Conservation (phyloP, 2,329 filamentous ascomycete genomes). For the Fusarium sp. region DNA sequence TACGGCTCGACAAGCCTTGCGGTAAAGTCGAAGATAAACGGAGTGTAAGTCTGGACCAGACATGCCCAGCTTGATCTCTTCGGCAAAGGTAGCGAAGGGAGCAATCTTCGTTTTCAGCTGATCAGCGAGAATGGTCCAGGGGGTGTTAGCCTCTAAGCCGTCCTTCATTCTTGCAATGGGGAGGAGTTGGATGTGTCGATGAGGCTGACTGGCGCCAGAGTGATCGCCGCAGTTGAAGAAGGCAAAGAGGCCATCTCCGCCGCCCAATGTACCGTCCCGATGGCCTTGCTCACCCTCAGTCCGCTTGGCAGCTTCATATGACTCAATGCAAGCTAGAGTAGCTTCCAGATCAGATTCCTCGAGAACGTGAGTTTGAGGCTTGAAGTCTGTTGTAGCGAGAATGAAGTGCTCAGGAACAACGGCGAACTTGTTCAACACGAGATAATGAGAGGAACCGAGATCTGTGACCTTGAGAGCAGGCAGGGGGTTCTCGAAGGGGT, state of each 20-base stretch:
- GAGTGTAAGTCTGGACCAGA: constrained; percentile 55
- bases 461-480: constrained; percentile 65
- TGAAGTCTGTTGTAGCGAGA: constrained; percentile 73
- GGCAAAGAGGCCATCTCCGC: constrained; percentile 64
- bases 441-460: constrained; percentile 68
- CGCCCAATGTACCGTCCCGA: constrained; percentile 8
- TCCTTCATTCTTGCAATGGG: constrained; percentile 73
- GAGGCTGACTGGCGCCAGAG: constrained; percentile 79
- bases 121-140: constrained; percentile 66
- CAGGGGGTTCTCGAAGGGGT: constrained; percentile 75
- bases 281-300: constrained; percentile 6
- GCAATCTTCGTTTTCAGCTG: constrained; percentile 49
- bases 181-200: constrained; percentile 79
- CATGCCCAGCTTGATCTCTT: constrained; percentile 54
- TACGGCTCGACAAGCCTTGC: constrained; percentile 58
- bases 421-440: constrained; percentile 83
- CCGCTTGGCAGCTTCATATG: constrained; percentile 58
- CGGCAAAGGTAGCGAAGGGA: constrained; percentile 62
- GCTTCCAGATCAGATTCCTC: constrained; percentile 71
- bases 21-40: constrained; percentile 64
- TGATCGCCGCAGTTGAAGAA: constrained; percentile 79
- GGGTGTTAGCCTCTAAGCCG: constrained; percentile 55
- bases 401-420: constrained; percentile 80
- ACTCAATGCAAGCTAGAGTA: constrained; percentile 71
- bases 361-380: constrained; percentile 74